phyloP scores from a whole-genome alignment of 345 rosid genomes.

The Camelina sativa region DNA sequence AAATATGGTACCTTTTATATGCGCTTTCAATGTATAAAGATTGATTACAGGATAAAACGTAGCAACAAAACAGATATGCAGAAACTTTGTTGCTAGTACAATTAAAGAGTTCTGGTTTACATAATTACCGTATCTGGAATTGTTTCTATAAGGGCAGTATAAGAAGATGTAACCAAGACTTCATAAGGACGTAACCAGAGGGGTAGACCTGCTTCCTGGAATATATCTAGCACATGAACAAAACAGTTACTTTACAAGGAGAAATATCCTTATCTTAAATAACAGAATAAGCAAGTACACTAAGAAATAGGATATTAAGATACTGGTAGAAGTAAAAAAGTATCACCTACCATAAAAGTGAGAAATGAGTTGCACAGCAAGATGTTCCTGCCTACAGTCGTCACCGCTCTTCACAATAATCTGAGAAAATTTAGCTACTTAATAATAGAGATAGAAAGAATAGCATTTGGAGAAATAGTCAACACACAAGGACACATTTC shows the following conservation, averaged over 20 bases:
- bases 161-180: conserved; percentile 95
- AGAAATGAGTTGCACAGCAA: conserved; percentile 97
- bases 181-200: conserved; percentile 99
- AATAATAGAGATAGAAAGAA: conserved; percentile 29
- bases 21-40: conserved; percentile 2
- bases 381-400: conserved; percentile 99
- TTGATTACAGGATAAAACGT: conserved; percentile 1
- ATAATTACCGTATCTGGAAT: conserved; percentile 90
- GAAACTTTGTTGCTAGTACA: conserved; percentile 16
- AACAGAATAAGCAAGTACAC: conserved; percentile 30
- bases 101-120: conserved; percentile 26
- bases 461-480: conserved; percentile 21
- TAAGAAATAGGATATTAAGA: conserved; percentile 29
- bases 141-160: conserved; percentile 98
- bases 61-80: conserved; percentile 2
- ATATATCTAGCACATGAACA: conserved; percentile 69
- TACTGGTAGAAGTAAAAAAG: conserved; percentile 24
- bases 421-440: conserved; percentile 42
- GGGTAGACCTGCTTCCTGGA: conserved; percentile 99
- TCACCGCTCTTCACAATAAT: conserved; percentile 98
- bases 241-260: conserved; percentile 19
- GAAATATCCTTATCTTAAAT: conserved; percentile 4
- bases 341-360: conserved; percentile 85
- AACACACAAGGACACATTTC: conserved; percentile 31
- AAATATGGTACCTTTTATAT: conserved; percentile 18